Percentiles rank a stretch among this genome's conserved stretches.
These are phyloP conservation scores for Suillus sp. DNA, from an alignment of 768 basidiomycete genomes.

Conservation along the genomic window DNA sequence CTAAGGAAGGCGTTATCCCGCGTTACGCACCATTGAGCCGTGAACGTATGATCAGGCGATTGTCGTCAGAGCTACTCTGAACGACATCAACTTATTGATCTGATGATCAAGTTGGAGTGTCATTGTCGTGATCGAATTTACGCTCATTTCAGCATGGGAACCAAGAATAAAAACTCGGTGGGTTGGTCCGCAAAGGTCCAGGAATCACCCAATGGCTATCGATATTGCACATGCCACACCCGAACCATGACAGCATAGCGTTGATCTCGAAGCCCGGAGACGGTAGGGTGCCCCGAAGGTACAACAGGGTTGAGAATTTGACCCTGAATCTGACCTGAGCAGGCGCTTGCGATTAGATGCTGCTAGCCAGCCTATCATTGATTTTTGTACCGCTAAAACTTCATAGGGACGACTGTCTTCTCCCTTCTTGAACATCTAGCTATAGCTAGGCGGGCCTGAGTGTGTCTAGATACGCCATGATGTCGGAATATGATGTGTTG, in stretches of 20 bases:
- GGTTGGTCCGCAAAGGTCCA: neutral
- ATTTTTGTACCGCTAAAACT: neutral
- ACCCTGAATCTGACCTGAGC: neutral
- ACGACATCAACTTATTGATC: neutral
- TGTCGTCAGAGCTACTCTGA: neutral
- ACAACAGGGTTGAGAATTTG: neutral
- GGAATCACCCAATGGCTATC: neutral
- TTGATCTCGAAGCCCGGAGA: neutral
- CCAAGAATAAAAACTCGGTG: neutral
- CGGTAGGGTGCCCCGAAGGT: neutral
- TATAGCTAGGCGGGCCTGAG: too few species aligned
- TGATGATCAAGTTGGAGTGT: slow-evolving; percentile 1
- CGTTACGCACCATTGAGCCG: neutral
- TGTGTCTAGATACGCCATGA: neutral
- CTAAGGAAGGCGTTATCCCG: neutral
- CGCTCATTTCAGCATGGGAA: neutral
- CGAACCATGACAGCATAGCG: neutral
- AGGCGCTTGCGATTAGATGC: neutral
- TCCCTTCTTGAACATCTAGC: neutral
- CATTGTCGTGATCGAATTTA: neutral
- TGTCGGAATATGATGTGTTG: neutral
- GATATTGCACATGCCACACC: neutral
- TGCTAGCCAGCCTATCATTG: neutral
- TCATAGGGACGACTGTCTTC: neutral
- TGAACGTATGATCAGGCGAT: neutral